These are phyloP conservation scores for Aspergillus fructus DNA, from an alignment of 2,329 filamentous ascomycete genomes.

Conservation along the genomic window DNA sequence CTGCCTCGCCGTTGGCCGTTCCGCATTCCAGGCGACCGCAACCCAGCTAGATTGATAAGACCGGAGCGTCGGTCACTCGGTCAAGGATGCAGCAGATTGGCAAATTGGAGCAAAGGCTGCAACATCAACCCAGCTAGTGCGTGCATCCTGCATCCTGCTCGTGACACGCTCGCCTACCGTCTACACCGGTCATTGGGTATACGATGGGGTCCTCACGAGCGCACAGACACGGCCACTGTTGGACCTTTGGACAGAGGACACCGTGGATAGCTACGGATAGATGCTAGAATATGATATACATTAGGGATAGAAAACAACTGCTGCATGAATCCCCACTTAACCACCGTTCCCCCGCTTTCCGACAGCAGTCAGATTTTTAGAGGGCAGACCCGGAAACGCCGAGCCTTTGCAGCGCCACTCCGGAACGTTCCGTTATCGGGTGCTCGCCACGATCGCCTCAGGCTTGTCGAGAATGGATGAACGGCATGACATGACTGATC, in stretches of 20 bases:
- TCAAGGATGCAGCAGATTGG: background rate
- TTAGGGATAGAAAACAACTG: background rate
- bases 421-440: constrained; percentile 18
- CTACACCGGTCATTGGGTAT: background rate
- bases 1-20: background rate
- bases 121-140: background rate
- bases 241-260: background rate
- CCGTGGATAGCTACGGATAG: background rate
- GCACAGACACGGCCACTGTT: background rate
- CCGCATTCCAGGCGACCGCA: background rate
- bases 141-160: background rate
- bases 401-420: constrained; percentile 8
- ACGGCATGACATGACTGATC: too few species aligned
- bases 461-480: background rate
- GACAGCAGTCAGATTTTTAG: background rate
- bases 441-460: background rate
- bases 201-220: background rate
- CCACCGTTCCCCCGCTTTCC: background rate
- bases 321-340: background rate
- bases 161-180: background rate
- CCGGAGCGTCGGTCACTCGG: background rate
- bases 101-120: too few species aligned
- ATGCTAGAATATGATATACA: background rate
- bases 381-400: background rate
- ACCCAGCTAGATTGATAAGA: background rate